Percentiles rank a stretch among this genome's conserved stretches.
Conservation (phyloP, 2,329 filamentous ascomycete species). For the Xylariaceae sp. region DNA sequence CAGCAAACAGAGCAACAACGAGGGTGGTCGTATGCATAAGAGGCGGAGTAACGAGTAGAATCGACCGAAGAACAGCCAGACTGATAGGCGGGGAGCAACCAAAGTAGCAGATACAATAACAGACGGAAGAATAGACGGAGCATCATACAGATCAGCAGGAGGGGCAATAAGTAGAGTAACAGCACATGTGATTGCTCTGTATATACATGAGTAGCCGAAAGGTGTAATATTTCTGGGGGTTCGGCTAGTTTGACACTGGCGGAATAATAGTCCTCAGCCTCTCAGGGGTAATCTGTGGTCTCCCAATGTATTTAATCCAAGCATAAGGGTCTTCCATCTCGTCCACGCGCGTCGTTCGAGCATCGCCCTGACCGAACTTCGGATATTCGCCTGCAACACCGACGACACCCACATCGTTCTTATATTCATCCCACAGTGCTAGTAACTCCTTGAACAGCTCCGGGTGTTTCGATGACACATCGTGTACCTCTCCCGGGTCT, state of each 20-base stretch:
- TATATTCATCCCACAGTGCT: conserved; percentile 25
- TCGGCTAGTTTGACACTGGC: background rate
- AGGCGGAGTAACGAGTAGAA: too few species aligned
- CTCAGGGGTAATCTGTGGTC: conserved; percentile 13
- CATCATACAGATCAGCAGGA: too few species aligned
- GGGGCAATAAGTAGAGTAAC: too few species aligned
- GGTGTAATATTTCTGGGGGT: too few species aligned
- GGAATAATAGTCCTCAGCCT: conserved; percentile 8
- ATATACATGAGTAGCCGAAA: too few species aligned
- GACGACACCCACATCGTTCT: conserved; percentile 13
- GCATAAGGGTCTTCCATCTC: conserved; percentile 18
- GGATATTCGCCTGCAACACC: conserved; percentile 16
- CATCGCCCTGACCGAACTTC: conserved; percentile 3
- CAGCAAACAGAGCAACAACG: too few species aligned
- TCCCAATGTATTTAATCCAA: conserved; percentile 21
- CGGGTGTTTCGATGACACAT: conserved; percentile 9
- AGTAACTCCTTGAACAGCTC: conserved; percentile 10
- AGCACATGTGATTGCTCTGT: too few species aligned
- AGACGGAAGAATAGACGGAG: too few species aligned
- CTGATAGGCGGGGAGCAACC: too few species aligned
- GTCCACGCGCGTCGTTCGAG: conserved; percentile 7
- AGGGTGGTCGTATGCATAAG: too few species aligned
- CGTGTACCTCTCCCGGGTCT: conserved; percentile 15
- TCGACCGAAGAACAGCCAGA: too few species aligned
- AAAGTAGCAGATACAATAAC: too few species aligned